A percentile compares a stretch with the other conserved stretches of the same genome.
These are phyloP conservation scores for Malassezia yamatoensis DNA, from an alignment of 1,284 basidiomycete genomes.

Conservation along the genomic window DNA sequence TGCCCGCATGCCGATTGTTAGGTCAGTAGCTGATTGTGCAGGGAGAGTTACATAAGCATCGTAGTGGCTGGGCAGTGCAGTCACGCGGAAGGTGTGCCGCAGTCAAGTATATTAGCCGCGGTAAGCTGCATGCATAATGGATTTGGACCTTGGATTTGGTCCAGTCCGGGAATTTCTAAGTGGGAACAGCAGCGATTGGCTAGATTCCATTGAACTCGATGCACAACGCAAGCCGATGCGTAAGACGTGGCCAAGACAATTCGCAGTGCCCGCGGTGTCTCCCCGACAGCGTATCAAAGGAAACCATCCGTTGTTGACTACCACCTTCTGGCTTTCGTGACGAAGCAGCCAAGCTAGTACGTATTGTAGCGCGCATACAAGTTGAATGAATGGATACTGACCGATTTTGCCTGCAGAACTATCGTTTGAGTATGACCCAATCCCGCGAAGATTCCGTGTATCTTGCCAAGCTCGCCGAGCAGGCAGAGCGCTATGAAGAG, in stretches of 20 bases:
- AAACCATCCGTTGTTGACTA: constrained; percentile 1
- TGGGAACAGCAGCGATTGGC: neutral
- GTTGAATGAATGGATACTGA: neutral
- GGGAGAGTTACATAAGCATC: neutral
- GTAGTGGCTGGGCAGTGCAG: neutral
- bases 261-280: constrained; percentile 1
- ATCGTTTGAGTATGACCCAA: constrained; percentile 32
- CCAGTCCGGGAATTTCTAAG: neutral
- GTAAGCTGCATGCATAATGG: neutral
- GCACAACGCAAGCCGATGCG: neutral
- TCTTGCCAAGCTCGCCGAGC: constrained; percentile 49
- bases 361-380: neutral
- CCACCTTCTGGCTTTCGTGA: constrained; percentile 2
- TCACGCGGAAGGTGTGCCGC: neutral
- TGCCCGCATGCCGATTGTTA: neutral
- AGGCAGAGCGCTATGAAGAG: constrained; percentile 49
- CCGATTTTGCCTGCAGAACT: neutral
- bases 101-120: neutral
- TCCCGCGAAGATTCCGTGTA: constrained; percentile 48
- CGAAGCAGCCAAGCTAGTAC: neutral
- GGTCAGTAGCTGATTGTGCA: neutral
- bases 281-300: neutral
- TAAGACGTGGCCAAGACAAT: neutral
- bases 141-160: neutral
- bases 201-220: neutral